phyloP scores from a whole-genome alignment of 1,139 yeast species.

The Yamadazyma sp. region DNA sequence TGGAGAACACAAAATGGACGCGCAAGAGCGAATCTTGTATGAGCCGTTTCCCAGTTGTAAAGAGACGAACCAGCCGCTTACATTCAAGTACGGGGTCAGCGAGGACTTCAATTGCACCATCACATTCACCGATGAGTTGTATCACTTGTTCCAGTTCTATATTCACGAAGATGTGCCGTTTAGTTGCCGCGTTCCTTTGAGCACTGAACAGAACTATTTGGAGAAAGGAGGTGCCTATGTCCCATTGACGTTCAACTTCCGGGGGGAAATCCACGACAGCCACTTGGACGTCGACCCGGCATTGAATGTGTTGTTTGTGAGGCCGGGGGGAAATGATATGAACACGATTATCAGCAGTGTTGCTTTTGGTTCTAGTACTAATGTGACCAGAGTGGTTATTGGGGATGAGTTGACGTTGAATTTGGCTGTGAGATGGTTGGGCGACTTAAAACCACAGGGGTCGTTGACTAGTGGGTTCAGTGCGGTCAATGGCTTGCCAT shows the following conservation, averaged over 20 bases:
- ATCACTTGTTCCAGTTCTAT: constrained; percentile 71
- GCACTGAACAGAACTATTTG: constrained; percentile 40
- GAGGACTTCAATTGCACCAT: constrained; percentile 63
- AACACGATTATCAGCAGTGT: constrained; percentile 52
- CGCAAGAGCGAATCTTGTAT: constrained; percentile 56
- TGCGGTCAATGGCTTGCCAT: constrained; percentile 30
- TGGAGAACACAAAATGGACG: constrained; percentile 75
- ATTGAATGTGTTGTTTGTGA: constrained; percentile 54
- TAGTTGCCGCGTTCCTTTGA: constrained; percentile 61
- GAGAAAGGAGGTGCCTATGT: constrained; percentile 53
- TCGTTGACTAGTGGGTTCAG: constrained; percentile 12
- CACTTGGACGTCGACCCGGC: constrained; percentile 68
- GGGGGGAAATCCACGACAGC: constrained; percentile 68
- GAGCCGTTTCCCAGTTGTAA: constrained; percentile 60
- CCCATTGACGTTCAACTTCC: constrained; percentile 63
- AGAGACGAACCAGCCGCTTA: constrained; percentile 62
- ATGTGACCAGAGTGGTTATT: constrained; percentile 61
- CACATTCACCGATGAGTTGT: constrained; percentile 62
- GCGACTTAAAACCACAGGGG: constrained; percentile 18
- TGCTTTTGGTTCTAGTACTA: constrained; percentile 65
- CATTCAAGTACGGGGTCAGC: constrained; percentile 51
- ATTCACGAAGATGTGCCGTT: constrained; percentile 78
- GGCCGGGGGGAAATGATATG: constrained; percentile 26
- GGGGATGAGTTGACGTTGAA: constrained; percentile 62
- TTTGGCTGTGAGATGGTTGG: constrained; percentile 62